Evolutionary conservation across 352 stramenopile species (phyloP), one percentile per base, ranked within the genome.

Genomic region (Phytophthora fragariae): DNA sequence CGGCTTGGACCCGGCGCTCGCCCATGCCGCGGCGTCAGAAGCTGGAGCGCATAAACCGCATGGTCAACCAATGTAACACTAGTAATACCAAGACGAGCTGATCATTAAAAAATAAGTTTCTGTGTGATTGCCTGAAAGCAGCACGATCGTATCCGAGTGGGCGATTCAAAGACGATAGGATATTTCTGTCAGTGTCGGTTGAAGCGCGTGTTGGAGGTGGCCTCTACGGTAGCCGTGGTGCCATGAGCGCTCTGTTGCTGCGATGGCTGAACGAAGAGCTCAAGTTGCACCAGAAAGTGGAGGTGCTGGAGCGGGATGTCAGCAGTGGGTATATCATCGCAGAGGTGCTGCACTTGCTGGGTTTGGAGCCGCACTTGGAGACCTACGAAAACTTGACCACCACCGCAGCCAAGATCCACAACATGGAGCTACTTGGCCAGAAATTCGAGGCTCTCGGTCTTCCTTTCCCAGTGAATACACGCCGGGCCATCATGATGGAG

Each of bases 201-300:
- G 12, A 62, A 47, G n/a, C 21, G 33, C 44, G 41, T 39, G 46
- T 17, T 52, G 17, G 19, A 65, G 44, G 37, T 24, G 19, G 56
- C 19, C n/a, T 58, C 39, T 10, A 21, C 19, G 19, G 19, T 21
- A 11, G 15, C 52, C 33, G 5, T 29, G 9, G 39, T 2, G 60
- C 24, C 12, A 94, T 94, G 87, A 89, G 81, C 27, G 75, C 81
- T 15, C 73, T 93, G 19, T 33, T 91, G 54, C 70, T 92, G 21
- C 70, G 75, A n/a, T 94, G 88, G 85, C 57, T 94, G 21, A 92
- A 92, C 54, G 76, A 91, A 2, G 80, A 92, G 62, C 76, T 93
- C 11, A 62, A 76, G 49, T 65, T 92, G 41, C 76, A 79, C 44
- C 77, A 72, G 11, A 77, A 74, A 21, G 82, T 94, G 56, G 39